Base-by-base conservation (phyloP, 2,329 filamentous ascomycete genomes). In the Zarea fungicola region DNA sequence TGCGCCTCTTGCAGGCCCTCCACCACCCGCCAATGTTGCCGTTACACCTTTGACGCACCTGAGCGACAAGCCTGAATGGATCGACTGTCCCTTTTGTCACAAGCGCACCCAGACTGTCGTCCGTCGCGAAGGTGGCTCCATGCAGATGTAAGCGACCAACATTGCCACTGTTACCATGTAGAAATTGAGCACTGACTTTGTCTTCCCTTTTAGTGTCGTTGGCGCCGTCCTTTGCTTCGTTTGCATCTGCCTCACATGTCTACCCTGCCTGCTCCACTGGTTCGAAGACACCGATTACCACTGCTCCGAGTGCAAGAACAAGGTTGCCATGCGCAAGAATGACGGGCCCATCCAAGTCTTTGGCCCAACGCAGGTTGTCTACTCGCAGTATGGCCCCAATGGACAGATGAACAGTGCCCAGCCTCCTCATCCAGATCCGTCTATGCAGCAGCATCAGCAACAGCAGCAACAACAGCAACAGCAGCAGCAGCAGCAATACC, bases 251-350 rank as follows among this genome's bases (percentile, higher is more conserved):
- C 53, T 64, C 5, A 51, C 63, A 8, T 64, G 61, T 42, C 47
- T 66, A 6, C 63, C 63, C 6, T 65, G 63, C 51, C 40, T 62
- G 14, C 59, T 60, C 3, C 54, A 58, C 29, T 65, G 63, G 64
- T 66, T 61, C 45, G 62, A 66, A 46, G 55, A 62, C 31, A 59
- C 54, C 9, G 44, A 60, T 47, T 63, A 58, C 54, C 56, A 42
- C 39, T 67, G 64, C 58, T 54, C 56, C 7, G 23, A 49, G 14
- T 67, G 64, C 57, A 52, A 58, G 28, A 58, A 59, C 36, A 56
- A 56, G 48, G 56, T 67, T 3, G 64, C 64, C 18, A 39, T 45
- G 14, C 48, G 56, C 25, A 37, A 42, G 2, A 50, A 60, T 21
- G 55, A 57, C 11, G 56, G 56, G 0, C 40, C 40, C 2, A 36